Base-by-base conservation (phyloP, 805 yeast genomes). In the Candida ipomoeae region DNA sequence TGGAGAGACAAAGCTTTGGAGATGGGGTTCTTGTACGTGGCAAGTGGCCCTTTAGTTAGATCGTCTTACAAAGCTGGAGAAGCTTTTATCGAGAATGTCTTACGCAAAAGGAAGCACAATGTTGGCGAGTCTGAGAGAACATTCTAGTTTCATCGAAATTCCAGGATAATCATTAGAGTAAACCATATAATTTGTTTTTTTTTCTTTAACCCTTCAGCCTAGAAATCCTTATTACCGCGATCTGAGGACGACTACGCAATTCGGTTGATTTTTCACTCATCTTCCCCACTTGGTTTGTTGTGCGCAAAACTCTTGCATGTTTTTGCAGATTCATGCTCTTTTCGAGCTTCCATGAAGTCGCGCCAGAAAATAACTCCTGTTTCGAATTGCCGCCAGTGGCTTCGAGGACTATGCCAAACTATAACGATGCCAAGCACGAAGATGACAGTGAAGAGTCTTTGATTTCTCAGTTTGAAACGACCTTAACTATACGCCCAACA, bases 11-110 rank as follows among this genome's bases (percentile, higher is more conserved):
- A 77, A 8, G 98, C 99, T 0, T 67, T 85, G 55, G 89, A 87
- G 40, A 71, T 92, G 80, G 99, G 99, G 0, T 94, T 94, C 78
- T 73, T 90, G 45, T 92, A 94, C 65, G 95, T 97, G 68, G 99
- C 99, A 2, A 85, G 95, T 53, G 99, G 98, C 4, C 99, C 99
- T 2, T 77, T 94, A 62, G 98, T 94, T 5, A 82, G 99, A 67
- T 89, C 97, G 1, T 87, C 96, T 2, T 94, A 94, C 71, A 94
- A 94, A 69, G 99, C 99, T 26, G 99, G 99, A 53, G 99, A 94
- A 69, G 88, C 96, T 2, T 94, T 90, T 62, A 91, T 94, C 62
- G 98, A 94, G 68, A 94, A 94, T 63, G 94, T 94, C 31, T 75
- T 92, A 51, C 84, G 84, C 62, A 86, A 87, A 70, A 82, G 94